Percentiles rank a stretch among this genome's conserved stretches.
Evolutionary conservation across 1,139 yeast species (phyloP).

Genomic region (Sugiyamaella xylanicola): DNA sequence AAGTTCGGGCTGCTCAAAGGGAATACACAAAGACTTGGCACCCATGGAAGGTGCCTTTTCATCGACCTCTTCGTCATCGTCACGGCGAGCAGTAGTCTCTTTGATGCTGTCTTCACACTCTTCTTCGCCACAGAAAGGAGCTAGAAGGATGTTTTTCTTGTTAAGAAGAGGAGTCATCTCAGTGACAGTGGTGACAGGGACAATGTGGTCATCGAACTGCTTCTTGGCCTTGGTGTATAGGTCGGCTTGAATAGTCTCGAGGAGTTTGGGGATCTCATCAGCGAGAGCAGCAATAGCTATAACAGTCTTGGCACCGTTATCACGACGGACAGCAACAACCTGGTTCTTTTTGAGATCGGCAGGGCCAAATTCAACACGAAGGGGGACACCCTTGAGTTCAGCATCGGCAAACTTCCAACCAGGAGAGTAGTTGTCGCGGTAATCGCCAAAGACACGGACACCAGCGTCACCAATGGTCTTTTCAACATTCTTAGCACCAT

Average conservation of each 20-base stretch:
- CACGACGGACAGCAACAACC: conserved; percentile 91
- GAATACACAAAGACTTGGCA: conserved; percentile 97
- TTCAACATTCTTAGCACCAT: conserved; percentile 58
- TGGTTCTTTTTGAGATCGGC: conserved; percentile 81
- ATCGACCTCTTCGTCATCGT: conserved; percentile 83
- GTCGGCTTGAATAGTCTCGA: conserved; percentile 78
- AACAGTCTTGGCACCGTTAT: conserved; percentile 71
- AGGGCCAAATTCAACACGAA: conserved; percentile 95
- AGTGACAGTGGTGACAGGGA: conserved; percentile 78
- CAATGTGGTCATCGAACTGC: conserved; percentile 79
- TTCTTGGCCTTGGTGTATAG: conserved; percentile 78
- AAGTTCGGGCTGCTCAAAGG: conserved; percentile 85
- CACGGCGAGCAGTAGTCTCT: conserved; percentile 82
- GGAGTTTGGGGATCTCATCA: conserved; percentile 67
- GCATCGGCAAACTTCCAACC: conserved; percentile 99
- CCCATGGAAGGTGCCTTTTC: conserved; percentile 99
- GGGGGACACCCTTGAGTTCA: conserved; percentile 94
- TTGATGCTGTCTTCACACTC: conserved; percentile 98
- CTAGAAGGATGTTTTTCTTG: conserved; percentile 81
- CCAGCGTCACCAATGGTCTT: conserved; percentile 45
- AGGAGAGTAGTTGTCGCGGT: conserved; percentile 92
- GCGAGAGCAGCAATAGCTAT: conserved; percentile 63
- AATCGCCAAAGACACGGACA: conserved; percentile 80
- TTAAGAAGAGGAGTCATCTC: conserved; percentile 94
- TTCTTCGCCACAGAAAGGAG: conserved; percentile 97